Base-by-base conservation (phyloP, 1,139 yeast species). In the Diutina ranongensis region DNA sequence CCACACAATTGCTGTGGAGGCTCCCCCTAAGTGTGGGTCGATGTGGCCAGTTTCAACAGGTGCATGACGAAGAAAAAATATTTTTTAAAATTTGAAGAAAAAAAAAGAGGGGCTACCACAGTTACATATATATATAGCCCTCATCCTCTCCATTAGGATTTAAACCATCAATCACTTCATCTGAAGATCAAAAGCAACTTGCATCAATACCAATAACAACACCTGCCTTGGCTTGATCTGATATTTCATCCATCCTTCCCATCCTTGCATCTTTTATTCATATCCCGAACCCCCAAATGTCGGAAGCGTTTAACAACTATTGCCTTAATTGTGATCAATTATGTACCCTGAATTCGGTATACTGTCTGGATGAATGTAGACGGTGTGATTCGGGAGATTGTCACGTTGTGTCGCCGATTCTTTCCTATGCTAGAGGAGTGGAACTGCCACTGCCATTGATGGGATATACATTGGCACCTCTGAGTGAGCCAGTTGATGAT, bases 261-360 rank as follows among this genome's bases (percentile, higher is more conserved):
- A n/a, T n/a, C n/a, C n/a, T 25, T 25, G 28, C 28, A 25, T 25
- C 28, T 25, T 25, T 25, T 10, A 25, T 25, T 25, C 28, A 25
- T 25, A 25, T 25, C 35, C 35, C n/a, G n/a, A 32, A n/a, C n/a
- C n/a, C n/a, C 19, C 35, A 34, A 18, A 38, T 38, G 42, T 38
- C 42, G 9, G 42, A 38, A 25, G 42, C 42, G 5, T 38, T 38
- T 22, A 38, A 38, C 42, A 38, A 38, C 32, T 38, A 38, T 32
- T 38, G 42, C 13, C 32, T 38, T n/a, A 38, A 22, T 25, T 38
- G 42, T 25, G 33, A 38, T 25, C 42, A 38, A 27, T 27, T 38
- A n/a, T 38, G 42, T 27, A n/a, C 19, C 20, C 32, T 25, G 31
- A 38, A 22, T n/a, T 32, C 25, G 42, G 42, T 38, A 9, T 38